Evolutionary conservation across 2,329 filamentous ascomycete species (phyloP), one percentile per base, ranked within the genome.

Genomic region (Pestalotiopsis sp.): DNA sequence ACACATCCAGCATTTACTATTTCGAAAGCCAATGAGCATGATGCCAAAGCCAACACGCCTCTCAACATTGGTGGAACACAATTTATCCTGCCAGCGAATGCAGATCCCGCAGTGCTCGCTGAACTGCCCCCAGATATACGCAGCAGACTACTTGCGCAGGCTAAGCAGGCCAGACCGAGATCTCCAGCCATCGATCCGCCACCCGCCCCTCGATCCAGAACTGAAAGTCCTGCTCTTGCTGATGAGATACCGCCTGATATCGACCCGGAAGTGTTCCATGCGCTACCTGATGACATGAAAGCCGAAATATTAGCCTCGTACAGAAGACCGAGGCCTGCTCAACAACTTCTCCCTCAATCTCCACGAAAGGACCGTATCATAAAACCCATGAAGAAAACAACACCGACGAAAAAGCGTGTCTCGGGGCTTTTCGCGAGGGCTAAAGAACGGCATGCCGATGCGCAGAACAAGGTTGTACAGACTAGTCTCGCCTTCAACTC

Each of bases 61-160:
- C 82, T 97, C 25, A 97, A 98, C 75, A 87, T 93, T 3, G 85
- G 90, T 3, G 94, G 95, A 1, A 97, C 95, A 0, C 96, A 99
- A 75, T 99, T 99, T 75, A 89, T 98, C 61, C 85, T 99, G 73
- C 96, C 96, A 0, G 88, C 88, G 1, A 93, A 97, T 73, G 87
- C 93, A 2, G 96, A 99, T 76, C 90, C 92, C 0, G 84, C 86
- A n/a, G 91, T 97, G 0, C 81, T 98, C 3, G 92, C 92, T 1
- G 94, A 97, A 75, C 85, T 99, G 3, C 95, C 95, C 0, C 85
- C 85, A 39, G 93, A 97, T 76, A 97, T 98, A 71, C 88, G 93
- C 69, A 90, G 89, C 39, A 93, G 89, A 75, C 85, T 98, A 11
- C 85, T 92, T 70, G 87, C 86, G 9, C 91, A 92, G 75, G 83